phyloP scores from a whole-genome alignment of 345 rosid species.

The Cardamine resedifolia region DNA sequence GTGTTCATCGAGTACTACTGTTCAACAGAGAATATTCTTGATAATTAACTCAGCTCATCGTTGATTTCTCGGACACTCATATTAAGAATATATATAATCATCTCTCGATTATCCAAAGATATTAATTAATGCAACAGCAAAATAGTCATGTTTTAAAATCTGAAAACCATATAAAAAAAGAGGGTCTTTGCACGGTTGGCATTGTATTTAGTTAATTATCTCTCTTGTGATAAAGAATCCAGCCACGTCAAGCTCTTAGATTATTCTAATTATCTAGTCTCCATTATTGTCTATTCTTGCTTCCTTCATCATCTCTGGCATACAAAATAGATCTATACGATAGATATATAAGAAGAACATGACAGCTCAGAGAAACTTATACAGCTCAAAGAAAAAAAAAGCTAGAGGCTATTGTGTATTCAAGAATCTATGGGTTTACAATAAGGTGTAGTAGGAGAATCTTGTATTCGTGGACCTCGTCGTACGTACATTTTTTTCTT shows the following conservation, averaged over 20 bases:
- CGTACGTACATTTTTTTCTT: slow-evolving; percentile 27
- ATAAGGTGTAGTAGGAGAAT: slow-evolving; percentile 6
- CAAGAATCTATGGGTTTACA: slow-evolving; percentile 37
- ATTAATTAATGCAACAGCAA: not conserved
- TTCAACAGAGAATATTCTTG: not conserved
- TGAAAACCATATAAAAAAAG: not conserved
- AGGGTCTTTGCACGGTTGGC: not conserved
- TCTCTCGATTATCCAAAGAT: too few relatives aligned
- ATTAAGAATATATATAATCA: not conserved
- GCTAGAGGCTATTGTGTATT: not conserved
- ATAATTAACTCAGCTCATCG: not conserved
- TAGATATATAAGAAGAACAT: slow-evolving; percentile 19
- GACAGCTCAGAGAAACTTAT: slow-evolving; percentile 30
- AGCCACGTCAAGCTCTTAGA: not conserved
- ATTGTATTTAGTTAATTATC: not conserved
- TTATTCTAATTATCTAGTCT: slow-evolving; percentile 15
- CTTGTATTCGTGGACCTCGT: slow-evolving; percentile 29
- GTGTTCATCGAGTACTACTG: not conserved
- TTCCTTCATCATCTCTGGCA: slow-evolving; percentile 20
- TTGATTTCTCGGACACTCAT: not conserved
- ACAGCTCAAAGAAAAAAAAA: not conserved
- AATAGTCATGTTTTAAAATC: not conserved
- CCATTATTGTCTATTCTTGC: slow-evolving; percentile 20
- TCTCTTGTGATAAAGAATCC: not conserved
- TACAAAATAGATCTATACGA: not conserved